These are phyloP conservation scores for Monosporascus ibericus DNA, from an alignment of 2,329 filamentous ascomycete species.

Conservation along the genomic window DNA sequence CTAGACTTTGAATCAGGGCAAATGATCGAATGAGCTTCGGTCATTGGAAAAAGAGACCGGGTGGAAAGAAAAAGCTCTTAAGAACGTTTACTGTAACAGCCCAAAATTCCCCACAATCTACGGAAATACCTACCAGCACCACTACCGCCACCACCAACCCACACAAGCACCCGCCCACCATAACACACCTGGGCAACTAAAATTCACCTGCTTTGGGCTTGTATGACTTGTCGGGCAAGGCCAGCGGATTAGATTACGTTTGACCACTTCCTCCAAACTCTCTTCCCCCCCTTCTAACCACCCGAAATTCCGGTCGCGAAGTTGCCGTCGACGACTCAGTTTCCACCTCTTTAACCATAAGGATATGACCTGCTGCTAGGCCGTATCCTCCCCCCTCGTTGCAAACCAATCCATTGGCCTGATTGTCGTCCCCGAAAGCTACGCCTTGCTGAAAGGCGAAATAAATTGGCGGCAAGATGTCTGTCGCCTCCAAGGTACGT, in stretches of 20 bases:
- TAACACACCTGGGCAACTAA: no score
- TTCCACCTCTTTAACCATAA: slow-evolving; percentile 3
- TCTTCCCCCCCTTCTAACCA: slow-evolving; percentile 4
- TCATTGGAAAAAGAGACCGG: not conserved
- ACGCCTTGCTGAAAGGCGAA: slow-evolving; percentile 47
- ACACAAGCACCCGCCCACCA: no score
- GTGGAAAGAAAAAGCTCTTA: not conserved
- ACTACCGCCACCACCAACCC: no score
- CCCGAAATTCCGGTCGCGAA: not conserved
- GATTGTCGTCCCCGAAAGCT: slow-evolving; percentile 28
- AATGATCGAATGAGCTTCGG: not conserved
- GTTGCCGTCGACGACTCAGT: slow-evolving; percentile 11
- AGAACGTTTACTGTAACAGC: not conserved
- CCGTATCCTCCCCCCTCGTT: slow-evolving; percentile 25
- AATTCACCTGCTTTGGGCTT: no score
- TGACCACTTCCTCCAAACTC: not conserved
- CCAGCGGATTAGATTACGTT: not conserved
- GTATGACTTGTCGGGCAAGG: no score
- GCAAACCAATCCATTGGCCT: slow-evolving; percentile 17
- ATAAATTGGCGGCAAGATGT: slow-evolving; percentile 51
- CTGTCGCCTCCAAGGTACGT: slow-evolving; percentile 56
- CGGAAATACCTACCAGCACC: not conserved
- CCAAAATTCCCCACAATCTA: not conserved
- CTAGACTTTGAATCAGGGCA: not conserved
- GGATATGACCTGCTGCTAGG: slow-evolving; percentile 31